Evolutionary conservation across 371 early-diverging fungal species (phyloP).

Genomic region (Mucor sp.): DNA sequence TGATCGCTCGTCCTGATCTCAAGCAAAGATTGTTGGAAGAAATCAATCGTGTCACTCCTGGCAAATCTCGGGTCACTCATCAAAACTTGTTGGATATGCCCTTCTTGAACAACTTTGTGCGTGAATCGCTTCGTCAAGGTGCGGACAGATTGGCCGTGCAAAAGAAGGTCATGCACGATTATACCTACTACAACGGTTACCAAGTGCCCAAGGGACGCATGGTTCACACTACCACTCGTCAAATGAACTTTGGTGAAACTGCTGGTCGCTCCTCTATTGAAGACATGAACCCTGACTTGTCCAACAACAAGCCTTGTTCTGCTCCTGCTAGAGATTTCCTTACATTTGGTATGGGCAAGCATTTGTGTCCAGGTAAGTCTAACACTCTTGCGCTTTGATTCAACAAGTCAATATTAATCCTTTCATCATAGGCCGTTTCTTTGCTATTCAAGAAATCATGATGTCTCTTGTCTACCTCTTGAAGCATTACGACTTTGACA

Average conservation of each 20-base stretch:
- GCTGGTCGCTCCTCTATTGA: slow-evolving; percentile 10
- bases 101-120: slow-evolving; percentile 35
- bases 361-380: slow-evolving; percentile 30
- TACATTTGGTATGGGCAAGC: slow-evolving; percentile 40
- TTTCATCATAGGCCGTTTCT: slow-evolving; percentile 42
- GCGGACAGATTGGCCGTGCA: slow-evolving; percentile 31
- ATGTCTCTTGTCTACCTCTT: slow-evolving; percentile 29
- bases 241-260: slow-evolving; percentile 32
- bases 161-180: slow-evolving; percentile 31
- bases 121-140: slow-evolving; percentile 38
- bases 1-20: slow-evolving; percentile 39
- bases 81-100: slow-evolving; percentile 31
- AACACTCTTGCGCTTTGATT: not conserved
- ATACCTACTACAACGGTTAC: slow-evolving; percentile 41
- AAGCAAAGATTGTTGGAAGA: slow-evolving; percentile 21
- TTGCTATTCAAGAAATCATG: slow-evolving; percentile 55
- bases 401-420: not conserved
- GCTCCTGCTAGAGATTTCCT: slow-evolving; percentile 30
- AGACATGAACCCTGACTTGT: slow-evolving; percentile 31
- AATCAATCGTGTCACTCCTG: slow-evolving; percentile 28
- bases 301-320: slow-evolving; percentile 19
- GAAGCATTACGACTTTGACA: slow-evolving; percentile 24
- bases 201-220: slow-evolving; percentile 36
- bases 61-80: slow-evolving; percentile 21
- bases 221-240: slow-evolving; percentile 27